phyloP scores from a whole-genome alignment of 2,329 filamentous ascomycete genomes.

The Cercospora sp. region DNA sequence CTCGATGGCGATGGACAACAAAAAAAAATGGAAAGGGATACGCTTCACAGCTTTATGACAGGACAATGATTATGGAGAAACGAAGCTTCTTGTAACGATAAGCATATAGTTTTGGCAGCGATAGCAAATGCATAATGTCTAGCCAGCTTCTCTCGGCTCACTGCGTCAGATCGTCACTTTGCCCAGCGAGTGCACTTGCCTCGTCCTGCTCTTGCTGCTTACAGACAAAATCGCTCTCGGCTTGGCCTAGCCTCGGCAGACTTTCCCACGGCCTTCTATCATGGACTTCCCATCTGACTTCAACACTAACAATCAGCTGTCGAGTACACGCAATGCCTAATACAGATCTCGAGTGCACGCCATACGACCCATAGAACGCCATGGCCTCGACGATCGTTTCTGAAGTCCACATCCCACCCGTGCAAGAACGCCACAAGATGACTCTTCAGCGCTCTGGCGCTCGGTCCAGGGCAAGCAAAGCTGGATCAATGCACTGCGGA shows the following conservation, averaged over 20 bases:
- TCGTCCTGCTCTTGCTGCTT: neutral
- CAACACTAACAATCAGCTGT: neutral
- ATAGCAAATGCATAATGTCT: conserved; percentile 2
- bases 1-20: neutral
- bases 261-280: neutral
- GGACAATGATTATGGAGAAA: neutral
- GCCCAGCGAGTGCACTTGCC: neutral
- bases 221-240: neutral
- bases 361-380: neutral
- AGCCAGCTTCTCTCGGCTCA: neutral
- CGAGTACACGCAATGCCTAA: neutral
- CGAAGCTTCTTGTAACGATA: neutral
- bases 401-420: neutral
- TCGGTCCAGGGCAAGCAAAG: neutral
- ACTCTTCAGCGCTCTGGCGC: neutral
- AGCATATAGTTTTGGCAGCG: neutral
- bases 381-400: neutral
- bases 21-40: neutral
- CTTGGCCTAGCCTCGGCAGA: neutral
- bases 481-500: neutral
- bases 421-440: neutral
- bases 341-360: neutral
- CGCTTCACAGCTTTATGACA: conserved; percentile 4
- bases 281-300: neutral
- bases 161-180: neutral